Base-by-base conservation (phyloP, 169 alveolate species). In the Pseudocohnilembus persalinus region DNA sequence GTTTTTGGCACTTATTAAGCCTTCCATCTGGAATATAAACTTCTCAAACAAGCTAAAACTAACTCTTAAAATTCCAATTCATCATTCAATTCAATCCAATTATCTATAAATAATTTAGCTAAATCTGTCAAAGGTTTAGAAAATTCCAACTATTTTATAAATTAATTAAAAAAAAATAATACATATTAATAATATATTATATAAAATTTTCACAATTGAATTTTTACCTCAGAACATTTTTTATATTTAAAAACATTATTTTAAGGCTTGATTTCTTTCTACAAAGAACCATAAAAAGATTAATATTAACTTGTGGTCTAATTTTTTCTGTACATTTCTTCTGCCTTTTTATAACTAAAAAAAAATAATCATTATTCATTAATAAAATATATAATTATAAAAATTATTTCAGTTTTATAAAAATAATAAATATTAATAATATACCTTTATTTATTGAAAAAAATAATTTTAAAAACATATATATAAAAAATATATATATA, bases 31-130 rank as follows among this genome's bases (percentile, higher is more conserved):
- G 85, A 78, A 49, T 73, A 81, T 29, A 85, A 34, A 30, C 85
- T 76, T 29, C 89, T 33, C 1, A 85, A 28, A 85, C 86, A 85
- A 73, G 82, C 72, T 1, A 85, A 68, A 25, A 85, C 89, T 32
- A 85, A 73, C 28, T 85, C 89, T 74, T 85, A 34, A 29, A 85
- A 85, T 74, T 85, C 89, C n/a, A 85, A 73, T 85, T 85, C 89
- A 73, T 85, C 89, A 74, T 85, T 85, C 73, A 85, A 31, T 35
- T 85, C 89, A 35, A 85, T 85, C 89, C 89, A 85, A 79, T 85
- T 85, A 49, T 85, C 89, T 16, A 85, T 28, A 79, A 85, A 85
- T 29, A 85, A 49, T 79, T 85, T 85, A 35, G 89, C 85, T 32
- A 85, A 79, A 35, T 85, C 89, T 77, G 74, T 85, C 25, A 85